Percentiles rank a stretch among this genome's conserved stretches.
Conservation (phyloP, 352 stramenopile genomes). For the Pythium phragmiticola region DNA sequence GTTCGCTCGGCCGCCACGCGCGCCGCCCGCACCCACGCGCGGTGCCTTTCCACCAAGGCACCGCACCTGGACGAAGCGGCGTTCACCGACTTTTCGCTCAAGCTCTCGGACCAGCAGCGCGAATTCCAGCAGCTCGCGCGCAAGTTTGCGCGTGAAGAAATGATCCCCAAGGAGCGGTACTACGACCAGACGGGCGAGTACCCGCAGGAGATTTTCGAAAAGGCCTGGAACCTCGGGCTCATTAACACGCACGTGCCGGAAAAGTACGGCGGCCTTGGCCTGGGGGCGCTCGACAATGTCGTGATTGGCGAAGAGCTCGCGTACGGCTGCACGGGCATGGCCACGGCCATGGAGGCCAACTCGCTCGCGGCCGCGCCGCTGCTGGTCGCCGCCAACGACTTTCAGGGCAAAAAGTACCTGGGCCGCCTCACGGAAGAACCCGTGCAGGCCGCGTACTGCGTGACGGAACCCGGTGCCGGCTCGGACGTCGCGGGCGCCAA, state of each 20-base stretch:
- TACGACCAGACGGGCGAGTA: slow-evolving; percentile 87
- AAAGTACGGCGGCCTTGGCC: slow-evolving; percentile 79
- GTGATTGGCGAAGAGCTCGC: slow-evolving; percentile 90
- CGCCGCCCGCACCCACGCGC: slow-evolving; percentile 18
- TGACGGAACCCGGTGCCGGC: slow-evolving; percentile 89
- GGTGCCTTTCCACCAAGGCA: slow-evolving; percentile 39
- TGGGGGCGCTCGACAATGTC: slow-evolving; percentile 78
- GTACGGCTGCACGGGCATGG: slow-evolving; percentile 90
- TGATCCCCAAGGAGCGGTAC: slow-evolving; percentile 86
- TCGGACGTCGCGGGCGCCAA: slow-evolving; percentile 89
- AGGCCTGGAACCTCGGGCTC: slow-evolving; percentile 88
- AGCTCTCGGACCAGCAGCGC: slow-evolving; percentile 85
- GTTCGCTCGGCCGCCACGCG: slow-evolving; percentile 15
- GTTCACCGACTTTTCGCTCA: slow-evolving; percentile 62
- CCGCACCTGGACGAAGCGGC: slow-evolving; percentile 53
- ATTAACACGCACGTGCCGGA: slow-evolving; percentile 87
- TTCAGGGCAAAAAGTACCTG: slow-evolving; percentile 87
- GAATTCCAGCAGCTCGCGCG: slow-evolving; percentile 83
- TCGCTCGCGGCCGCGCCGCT: slow-evolving; percentile 77
- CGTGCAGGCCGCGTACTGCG: slow-evolving; percentile 84
- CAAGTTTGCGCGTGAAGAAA: slow-evolving; percentile 90
- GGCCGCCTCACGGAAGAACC: slow-evolving; percentile 80
- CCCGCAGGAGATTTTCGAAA: slow-evolving; percentile 85
- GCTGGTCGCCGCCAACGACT: slow-evolving; percentile 79
- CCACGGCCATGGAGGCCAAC: slow-evolving; percentile 91